Percentiles rank a stretch among this genome's conserved stretches.
Evolutionary conservation across 768 basidiomycete genomes (phyloP).

Genomic region (Naganishia vaughanmartiniae): DNA sequence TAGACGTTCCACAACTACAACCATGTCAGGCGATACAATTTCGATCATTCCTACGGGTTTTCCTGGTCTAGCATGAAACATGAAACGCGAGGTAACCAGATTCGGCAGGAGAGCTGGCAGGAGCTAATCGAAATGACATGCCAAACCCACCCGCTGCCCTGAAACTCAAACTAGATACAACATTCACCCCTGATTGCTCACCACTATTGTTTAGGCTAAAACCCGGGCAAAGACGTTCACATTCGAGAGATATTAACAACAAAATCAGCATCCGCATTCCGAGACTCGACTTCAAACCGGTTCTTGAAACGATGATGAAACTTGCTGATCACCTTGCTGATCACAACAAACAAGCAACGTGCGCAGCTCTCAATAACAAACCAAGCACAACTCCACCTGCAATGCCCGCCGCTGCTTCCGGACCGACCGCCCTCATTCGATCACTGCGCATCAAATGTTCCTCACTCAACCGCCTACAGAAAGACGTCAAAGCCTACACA

Average conservation of each 20-base stretch:
- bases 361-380: not conserved
- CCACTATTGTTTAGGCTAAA: too few relatives aligned
- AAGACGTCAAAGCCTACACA: constrained; percentile 15
- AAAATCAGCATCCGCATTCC: too few relatives aligned
- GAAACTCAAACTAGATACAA: too few relatives aligned
- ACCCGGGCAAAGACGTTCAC: too few relatives aligned
- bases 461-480: constrained; percentile 5
- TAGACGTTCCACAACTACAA: not conserved
- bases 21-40: not conserved
- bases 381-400: not conserved
- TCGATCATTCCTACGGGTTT: not conserved
- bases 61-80: not conserved
- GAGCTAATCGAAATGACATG: too few relatives aligned
- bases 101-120: too few relatives aligned
- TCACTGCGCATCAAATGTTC: constrained; percentile 17
- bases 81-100: too few relatives aligned
- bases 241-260: too few relatives aligned
- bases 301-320: not conserved
- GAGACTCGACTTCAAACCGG: too few relatives aligned
- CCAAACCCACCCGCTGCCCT: too few relatives aligned
- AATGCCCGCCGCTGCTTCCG: not conserved
- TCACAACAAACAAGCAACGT: not conserved
- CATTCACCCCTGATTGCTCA: too few relatives aligned
- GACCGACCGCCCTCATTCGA: constrained; percentile 11
- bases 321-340: not conserved